Conservation (phyloP, 2,329 filamentous ascomycete genomes). For the Colletotrichum sublineola region DNA sequence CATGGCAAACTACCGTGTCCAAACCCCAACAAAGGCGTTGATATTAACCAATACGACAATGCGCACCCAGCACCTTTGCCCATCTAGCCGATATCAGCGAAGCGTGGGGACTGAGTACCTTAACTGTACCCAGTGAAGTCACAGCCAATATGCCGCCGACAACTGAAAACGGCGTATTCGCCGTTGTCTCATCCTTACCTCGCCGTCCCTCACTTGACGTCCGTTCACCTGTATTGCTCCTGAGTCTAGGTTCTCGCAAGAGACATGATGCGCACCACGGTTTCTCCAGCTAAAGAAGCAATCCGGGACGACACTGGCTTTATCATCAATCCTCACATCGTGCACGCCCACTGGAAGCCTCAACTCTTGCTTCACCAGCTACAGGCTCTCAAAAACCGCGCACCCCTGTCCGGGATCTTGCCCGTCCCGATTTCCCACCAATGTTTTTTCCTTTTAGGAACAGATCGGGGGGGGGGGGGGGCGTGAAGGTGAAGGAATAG, state of each 20-base stretch:
- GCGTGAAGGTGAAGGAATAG: background rate
- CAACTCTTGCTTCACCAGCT: background rate
- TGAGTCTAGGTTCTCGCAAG: background rate
- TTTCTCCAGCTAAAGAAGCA: background rate
- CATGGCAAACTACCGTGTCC: background rate
- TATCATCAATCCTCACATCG: slow-evolving; percentile 1
- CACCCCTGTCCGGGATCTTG: slow-evolving; percentile 25
- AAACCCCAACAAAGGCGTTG: slow-evolving; percentile 15
- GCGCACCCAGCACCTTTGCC: background rate
- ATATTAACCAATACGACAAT: slow-evolving; percentile 20
- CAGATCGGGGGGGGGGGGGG: slow-evolving; percentile 7
- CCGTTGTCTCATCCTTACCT: slow-evolving; percentile 18
- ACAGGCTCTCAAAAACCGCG: background rate
- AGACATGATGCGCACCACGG: background rate
- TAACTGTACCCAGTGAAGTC: slow-evolving; percentile 7
- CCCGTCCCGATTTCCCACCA: slow-evolving; percentile 31
- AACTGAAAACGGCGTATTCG: background rate
- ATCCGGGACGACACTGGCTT: background rate
- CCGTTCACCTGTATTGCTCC: slow-evolving; percentile 2
- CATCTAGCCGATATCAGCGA: slow-evolving; percentile 2
- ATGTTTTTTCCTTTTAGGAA: slow-evolving; percentile 34
- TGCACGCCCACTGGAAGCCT: background rate
- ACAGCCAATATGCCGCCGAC: background rate
- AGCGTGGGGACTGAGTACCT: background rate
- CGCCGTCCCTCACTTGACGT: background rate